These are phyloP conservation scores for Vigna trinervia DNA, from an alignment of 306 rosid genomes.

Conservation along the genomic window DNA sequence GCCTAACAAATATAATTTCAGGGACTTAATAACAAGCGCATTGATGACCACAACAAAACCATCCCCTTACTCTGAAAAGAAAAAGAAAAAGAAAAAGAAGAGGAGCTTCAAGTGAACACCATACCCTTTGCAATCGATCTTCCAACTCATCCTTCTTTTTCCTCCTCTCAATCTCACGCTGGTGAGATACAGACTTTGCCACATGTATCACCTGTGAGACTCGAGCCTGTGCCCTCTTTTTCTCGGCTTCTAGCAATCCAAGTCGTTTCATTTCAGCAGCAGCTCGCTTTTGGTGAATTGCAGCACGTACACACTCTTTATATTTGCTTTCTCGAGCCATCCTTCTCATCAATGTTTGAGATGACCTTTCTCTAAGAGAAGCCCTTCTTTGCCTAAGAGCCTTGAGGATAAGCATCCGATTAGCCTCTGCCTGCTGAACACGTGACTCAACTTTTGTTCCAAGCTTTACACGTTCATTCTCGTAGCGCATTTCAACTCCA, in stretches of 20 bases:
- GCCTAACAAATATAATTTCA: slow-evolving; percentile 61
- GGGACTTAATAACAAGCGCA: slow-evolving; percentile 26
- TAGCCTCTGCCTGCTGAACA: slow-evolving; percentile 87
- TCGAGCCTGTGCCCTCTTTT: slow-evolving; percentile 81
- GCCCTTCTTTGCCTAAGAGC: slow-evolving; percentile 88
- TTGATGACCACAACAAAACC: slow-evolving; percentile 3
- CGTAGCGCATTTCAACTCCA: slow-evolving; percentile 72
- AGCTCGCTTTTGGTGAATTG: slow-evolving; percentile 82
- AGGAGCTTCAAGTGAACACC: slow-evolving; percentile 30
- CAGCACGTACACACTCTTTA: slow-evolving; percentile 88
- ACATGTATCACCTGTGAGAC: slow-evolving; percentile 73
- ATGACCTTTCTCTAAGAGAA: slow-evolving; percentile 82
- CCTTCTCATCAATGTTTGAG: slow-evolving; percentile 78
- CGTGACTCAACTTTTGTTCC: slow-evolving; percentile 84
- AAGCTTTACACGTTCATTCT: slow-evolving; percentile 73
- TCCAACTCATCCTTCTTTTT: slow-evolving; percentile 80
- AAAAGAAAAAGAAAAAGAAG: neutral
- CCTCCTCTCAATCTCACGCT: slow-evolving; percentile 91
- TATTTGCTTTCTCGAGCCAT: slow-evolving; percentile 84
- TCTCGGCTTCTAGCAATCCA: slow-evolving; percentile 84
- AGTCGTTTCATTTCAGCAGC: slow-evolving; percentile 91
- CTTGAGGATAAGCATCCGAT: slow-evolving; percentile 84
- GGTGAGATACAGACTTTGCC: slow-evolving; percentile 81
- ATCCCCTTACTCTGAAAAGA: too few species aligned
- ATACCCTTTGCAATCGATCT: slow-evolving; percentile 90